Evolutionary conservation across 2,329 filamentous ascomycete species (phyloP), one percentile per base, ranked within the genome.

Genomic region (Penicillium oxalicum): DNA sequence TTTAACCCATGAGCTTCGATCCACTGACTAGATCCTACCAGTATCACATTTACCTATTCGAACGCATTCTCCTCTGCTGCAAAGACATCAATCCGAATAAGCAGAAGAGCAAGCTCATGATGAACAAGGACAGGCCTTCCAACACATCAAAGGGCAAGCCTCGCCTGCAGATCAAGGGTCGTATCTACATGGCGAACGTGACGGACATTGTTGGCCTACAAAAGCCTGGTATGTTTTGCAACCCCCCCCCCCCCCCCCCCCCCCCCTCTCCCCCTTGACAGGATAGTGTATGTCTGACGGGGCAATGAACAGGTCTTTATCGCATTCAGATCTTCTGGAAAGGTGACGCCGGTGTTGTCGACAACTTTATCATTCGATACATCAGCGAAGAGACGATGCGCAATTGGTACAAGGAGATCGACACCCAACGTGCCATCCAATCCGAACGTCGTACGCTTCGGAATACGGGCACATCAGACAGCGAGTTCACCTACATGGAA

Each of bases 281-380:
- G 18, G 11, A 8, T 29, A n/a, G 18, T 9, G n/a, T 9, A 24
- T 11, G 18, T 32, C 34, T 45, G 27, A 45, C 39, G 9, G 13
- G n/a, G 35, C 29, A 13, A 35, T 32, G 25, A 18, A 9, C 61
- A 93, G 90, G 89, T 41, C 91, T 88, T 9, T 95, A 97, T 66
- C 91, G 88, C 2, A 88, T 96, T 52, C 91, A 97, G 65, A 97
- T 98, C 48, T 96, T 91, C 78, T 98, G 93, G 93, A 97, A 93
- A 71, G 91, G 91, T 32, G 91, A 97, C 56, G 89, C 91, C 0
- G 89, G 88, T 4, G 89, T 97, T 28, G 91, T 96, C 29, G 91
- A 98, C 66, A 95, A 94, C 64, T 97, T 98, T 68, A 84, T 91
- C 61, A 95, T 98, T 64, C 88, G 88, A 58, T 97, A 96, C 68